Evolutionary conservation across 331 rosid species (phyloP).

Genomic region (Malus hybrid): DNA sequence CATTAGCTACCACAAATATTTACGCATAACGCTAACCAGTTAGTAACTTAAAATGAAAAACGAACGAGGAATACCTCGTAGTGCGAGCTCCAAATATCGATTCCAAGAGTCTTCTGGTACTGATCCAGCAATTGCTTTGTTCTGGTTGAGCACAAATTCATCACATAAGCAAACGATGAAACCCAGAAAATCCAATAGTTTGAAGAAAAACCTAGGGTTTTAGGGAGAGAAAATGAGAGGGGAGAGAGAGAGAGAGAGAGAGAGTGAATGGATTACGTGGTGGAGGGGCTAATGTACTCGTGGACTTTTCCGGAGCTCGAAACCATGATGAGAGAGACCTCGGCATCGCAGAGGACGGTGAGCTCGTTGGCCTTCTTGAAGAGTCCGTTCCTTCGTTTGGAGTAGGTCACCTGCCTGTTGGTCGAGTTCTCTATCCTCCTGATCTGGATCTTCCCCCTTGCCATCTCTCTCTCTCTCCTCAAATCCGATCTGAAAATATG

Average conservation of each 20-base stretch:
- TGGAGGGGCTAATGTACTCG: constrained; percentile 56
- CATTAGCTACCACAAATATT: background rate
- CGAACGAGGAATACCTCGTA: constrained; percentile 39
- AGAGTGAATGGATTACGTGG: constrained; percentile 29
- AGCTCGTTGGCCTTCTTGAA: constrained; percentile 91
- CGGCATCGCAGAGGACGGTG: constrained; percentile 82
- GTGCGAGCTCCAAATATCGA: constrained; percentile 72
- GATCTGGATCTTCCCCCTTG: constrained; percentile 97
- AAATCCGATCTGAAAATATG: background rate
- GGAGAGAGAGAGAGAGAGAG: too few relatives aligned
- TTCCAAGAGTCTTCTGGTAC: constrained; percentile 48
- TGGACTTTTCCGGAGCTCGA: constrained; percentile 66
- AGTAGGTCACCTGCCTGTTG: constrained; percentile 78
- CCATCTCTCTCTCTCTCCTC: constrained; percentile 29
- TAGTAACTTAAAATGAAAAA: background rate
- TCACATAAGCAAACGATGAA: background rate
- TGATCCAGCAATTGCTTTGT: constrained; percentile 70
- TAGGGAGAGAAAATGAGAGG: too few relatives aligned
- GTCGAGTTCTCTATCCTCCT: constrained; percentile 77
- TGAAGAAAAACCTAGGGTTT: background rate
- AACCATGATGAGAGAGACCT: constrained; percentile 65
- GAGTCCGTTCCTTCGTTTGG: constrained; percentile 76
- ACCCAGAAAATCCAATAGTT: background rate
- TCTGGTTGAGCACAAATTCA: constrained; percentile 14
- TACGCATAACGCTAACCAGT: too few relatives aligned